Base-by-base conservation (phyloP, 148 eudicot genomes). In the Polygonum maritimum region DNA sequence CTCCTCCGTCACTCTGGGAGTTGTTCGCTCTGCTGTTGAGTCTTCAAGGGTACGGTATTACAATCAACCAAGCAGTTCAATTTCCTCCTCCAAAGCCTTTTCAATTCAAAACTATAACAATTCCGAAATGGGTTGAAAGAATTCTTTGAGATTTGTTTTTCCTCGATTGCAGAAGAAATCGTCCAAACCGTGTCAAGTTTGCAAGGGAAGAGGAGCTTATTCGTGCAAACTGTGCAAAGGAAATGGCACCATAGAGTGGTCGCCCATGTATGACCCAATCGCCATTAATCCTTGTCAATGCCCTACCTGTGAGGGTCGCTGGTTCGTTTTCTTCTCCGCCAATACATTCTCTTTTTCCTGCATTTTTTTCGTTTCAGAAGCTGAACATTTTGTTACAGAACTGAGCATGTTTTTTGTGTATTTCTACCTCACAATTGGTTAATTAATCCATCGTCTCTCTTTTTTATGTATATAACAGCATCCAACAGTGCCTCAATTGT, bases 181-280 rank as follows among this genome's bases (percentile, higher is more conserved):
- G 58, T 89, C 83, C 3, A 82, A 74, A 70, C 79, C 85, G 4
- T 89, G 97, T 75, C 26, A 78, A 69, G 76, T 15, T 9, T 91
- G 96, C 82, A 88, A 72, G 77, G 91, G 81, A 72, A 86, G 82
- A 77, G 94, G 97, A 47, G 83, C 84, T 73, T 90, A 87, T 39
- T 22, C 74, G 5, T 92, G 97, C 87, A 92, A 84, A 78, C 82
- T 90, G 48, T 90, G 97, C 75, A 86, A 85, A 60, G 91, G 87
- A 48, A 88, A 84, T 74, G 81, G 85, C 63, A 81, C 89, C 2
- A 85, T 92, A 76, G 78, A 84, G 69, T 92, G 97, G 97, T 90
- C 95, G 12, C 95, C 95, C 4, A 77, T 92, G 80, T 88, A 83
- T 85, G 97, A 92, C 84, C 97, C 94, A 0, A 55, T 84, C 70